Conservation (phyloP, 2,329 filamentous ascomycete species). For the Monilinia polystroma region DNA sequence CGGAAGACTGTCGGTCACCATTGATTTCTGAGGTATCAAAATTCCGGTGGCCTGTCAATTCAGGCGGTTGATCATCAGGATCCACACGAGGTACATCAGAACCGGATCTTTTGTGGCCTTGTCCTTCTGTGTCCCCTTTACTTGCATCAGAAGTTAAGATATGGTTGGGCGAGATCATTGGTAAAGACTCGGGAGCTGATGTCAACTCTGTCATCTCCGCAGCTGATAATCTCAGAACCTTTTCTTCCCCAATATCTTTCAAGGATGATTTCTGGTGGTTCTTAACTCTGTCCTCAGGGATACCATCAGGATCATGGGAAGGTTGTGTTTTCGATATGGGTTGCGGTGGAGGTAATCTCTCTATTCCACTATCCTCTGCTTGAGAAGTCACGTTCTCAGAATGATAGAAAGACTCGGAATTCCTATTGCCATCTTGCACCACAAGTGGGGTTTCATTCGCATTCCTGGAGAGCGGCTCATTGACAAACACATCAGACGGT, state of each 20-base stretch:
- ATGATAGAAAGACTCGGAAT: constrained; percentile 25
- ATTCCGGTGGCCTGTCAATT: constrained; percentile 24
- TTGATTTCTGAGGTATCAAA: constrained; percentile 26
- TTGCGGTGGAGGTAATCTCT: constrained; percentile 26
- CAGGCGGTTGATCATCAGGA: constrained; percentile 22
- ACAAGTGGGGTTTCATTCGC: constrained; percentile 6
- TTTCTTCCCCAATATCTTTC: constrained; percentile 37
- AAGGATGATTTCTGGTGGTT: constrained; percentile 33
- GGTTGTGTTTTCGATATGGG: constrained; percentile 32
- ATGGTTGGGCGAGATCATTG: constrained; percentile 48
- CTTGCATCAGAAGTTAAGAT: constrained; percentile 34
- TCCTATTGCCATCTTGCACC: constrained; percentile 26
- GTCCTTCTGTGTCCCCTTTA: constrained; percentile 39
- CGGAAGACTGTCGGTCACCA: constrained; percentile 26
- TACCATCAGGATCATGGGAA: constrained; percentile 35
- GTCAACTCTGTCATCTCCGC: constrained; percentile 59
- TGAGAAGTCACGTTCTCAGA: background rate
- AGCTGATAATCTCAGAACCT: constrained; percentile 54
- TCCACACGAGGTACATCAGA: constrained; percentile 29
- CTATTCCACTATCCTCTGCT: background rate
- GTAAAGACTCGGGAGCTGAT: constrained; percentile 57
- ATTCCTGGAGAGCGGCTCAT: background rate
- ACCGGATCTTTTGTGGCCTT: constrained; percentile 25
- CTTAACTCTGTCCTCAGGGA: constrained; percentile 36
- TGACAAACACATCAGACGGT: background rate